Conservation (phyloP, 176 grass and related monocot genomes). For the Raddia guianensis region DNA sequence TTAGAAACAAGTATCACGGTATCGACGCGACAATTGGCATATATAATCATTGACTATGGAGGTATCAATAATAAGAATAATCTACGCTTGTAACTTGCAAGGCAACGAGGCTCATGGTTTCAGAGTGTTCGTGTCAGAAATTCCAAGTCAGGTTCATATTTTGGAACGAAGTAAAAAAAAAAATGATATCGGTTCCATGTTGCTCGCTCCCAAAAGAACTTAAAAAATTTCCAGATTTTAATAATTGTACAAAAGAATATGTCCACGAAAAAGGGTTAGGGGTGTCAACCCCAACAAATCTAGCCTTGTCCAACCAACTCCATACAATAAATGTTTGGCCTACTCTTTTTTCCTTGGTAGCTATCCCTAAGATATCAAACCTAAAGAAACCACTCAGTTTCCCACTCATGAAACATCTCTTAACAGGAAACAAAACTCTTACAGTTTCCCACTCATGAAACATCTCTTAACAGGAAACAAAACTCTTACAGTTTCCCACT, state of each 20-base stretch:
- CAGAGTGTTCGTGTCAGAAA: background rate
- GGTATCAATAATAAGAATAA: too few species aligned
- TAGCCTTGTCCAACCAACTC: constrained; percentile 41
- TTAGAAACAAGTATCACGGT: too few species aligned
- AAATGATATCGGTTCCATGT: background rate
- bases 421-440: constrained; percentile 10
- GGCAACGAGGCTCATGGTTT: background rate
- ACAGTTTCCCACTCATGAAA: constrained; percentile 17
- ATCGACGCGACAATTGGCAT: too few species aligned
- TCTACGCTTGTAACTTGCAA: too few species aligned
- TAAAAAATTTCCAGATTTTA: constrained; percentile 48
- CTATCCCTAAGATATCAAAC: constrained; percentile 56
- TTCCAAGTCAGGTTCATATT: background rate
- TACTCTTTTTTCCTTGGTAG: constrained; percentile 33
- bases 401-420: constrained; percentile 32
- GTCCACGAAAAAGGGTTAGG: constrained; percentile 43
- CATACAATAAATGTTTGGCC: constrained; percentile 51
- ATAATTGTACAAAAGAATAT: constrained; percentile 78
- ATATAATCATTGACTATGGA: too few species aligned
- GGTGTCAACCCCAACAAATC: constrained; percentile 51
- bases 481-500: constrained; percentile 4
- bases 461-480: constrained; percentile 19
- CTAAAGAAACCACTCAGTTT: constrained; percentile 38
- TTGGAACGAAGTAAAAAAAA: background rate
- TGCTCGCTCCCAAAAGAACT: constrained; percentile 29